Conservation (phyloP, 768 basidiomycete genomes). For the Mycena metata region DNA sequence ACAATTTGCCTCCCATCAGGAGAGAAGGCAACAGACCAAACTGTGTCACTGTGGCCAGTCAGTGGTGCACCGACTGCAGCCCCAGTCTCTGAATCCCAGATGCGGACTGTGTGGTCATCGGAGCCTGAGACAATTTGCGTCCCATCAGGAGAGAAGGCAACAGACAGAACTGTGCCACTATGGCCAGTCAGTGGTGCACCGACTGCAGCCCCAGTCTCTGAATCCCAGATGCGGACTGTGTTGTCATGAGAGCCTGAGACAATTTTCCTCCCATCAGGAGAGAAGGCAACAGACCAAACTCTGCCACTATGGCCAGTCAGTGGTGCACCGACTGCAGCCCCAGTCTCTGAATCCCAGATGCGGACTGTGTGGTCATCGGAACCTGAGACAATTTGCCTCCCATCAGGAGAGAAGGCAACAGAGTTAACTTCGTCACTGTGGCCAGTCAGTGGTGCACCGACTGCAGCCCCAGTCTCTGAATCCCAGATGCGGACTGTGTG, state of each 20-base stretch:
- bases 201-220: background rate
- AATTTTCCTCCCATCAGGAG: background rate
- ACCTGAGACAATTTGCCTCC: no score
- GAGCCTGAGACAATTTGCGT: background rate
- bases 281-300: background rate
- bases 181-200: background rate
- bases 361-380: no score
- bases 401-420: no score
- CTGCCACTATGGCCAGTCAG: no score
- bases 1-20: background rate
- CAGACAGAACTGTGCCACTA: background rate
- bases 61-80: background rate
- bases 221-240: background rate
- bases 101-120: background rate
- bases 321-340: background rate
- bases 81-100: background rate
- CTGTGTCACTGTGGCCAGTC: background rate
- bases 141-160: background rate
- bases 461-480: background rate
- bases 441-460: background rate
- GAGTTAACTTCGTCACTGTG: background rate
- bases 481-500: background rate
- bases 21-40: background rate
- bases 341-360: background rate
- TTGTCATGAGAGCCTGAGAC: background rate